Conservation (phyloP, 1,139 yeast genomes). For the Taphrina communis region DNA sequence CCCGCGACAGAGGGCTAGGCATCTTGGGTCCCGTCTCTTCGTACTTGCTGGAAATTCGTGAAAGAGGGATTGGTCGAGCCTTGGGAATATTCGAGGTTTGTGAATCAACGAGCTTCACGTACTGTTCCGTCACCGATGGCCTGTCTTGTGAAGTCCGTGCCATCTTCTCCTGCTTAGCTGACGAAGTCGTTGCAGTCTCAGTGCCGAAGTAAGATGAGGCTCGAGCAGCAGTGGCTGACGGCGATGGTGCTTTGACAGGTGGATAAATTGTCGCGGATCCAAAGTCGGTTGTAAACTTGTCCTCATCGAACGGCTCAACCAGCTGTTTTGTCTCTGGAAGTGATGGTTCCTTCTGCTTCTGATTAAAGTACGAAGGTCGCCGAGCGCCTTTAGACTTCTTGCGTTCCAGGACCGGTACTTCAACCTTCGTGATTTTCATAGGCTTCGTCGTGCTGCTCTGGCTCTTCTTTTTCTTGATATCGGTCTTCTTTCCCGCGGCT, state of each 20-base stretch:
- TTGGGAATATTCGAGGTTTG: neutral
- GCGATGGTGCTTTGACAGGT: neutral
- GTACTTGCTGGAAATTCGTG: neutral
- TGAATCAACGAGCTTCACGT: conserved; percentile 2
- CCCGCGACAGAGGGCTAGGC: conserved; percentile 9
- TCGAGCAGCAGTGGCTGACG: conserved; percentile 1
- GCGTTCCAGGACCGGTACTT: neutral
- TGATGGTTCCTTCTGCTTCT: neutral
- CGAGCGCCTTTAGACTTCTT: neutral
- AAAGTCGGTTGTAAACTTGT: neutral
- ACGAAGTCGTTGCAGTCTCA: neutral
- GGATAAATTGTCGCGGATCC: conserved; percentile 10
- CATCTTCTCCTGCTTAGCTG: neutral
- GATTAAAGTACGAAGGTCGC: neutral
- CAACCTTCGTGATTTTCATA: neutral
- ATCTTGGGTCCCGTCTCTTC: neutral
- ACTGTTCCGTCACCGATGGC: neutral
- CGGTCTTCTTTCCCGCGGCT: neutral
- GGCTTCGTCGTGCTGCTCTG: neutral
- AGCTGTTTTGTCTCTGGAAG: neutral
- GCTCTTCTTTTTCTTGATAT: conserved; percentile 7
- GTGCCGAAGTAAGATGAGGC: neutral
- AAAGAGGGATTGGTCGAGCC: neutral
- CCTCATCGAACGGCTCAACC: conserved; percentile 12
- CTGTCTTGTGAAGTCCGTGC: neutral